Base-by-base conservation (phyloP, 345 rosid genomes). In the Acer yangbiense region DNA sequence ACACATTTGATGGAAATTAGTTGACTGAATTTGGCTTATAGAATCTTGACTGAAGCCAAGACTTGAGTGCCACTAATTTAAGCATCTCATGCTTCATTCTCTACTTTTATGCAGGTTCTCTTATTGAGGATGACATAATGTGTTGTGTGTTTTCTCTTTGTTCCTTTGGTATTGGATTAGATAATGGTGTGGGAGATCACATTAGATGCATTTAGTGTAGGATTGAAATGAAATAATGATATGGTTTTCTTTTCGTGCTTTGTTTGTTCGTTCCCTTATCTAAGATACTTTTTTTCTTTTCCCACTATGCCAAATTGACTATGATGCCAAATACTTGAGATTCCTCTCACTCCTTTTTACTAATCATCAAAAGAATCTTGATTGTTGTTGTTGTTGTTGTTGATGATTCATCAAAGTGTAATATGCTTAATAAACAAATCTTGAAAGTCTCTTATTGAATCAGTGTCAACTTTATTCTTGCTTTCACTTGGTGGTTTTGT, bases 81-180 rank as follows among this genome's bases (percentile, higher is more conserved):
- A 82, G 89, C 85, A 88, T 85, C 88, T 69, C 68, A 84, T 86
- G 79, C 87, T 77, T 74, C 77, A 74, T 73, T 81, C 74, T 78
- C 43, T 25, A 82, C 70, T 48, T 76, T 63, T 64, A 35, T 65
- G 43, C 66, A 70, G 77, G 65, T 27, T 68, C 78, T 66, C 65
- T 68, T 41, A 73, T 43, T 74, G 81, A 86, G 69, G 16, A 43
- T 70, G 80, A 75, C 43, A 52, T 20, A n/a, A 27, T 70, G 65
- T 32, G 21, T 74, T 73, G 4, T 32, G 39, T 35, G 46, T 43
- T 43, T 71, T 17, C 72, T 18, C 66, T 64, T 71, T 77, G 67
- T 76, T 66, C 35, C 4, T 60, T 35, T 58, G n/a, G 29, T 54
- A 52, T 39, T 35, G 39, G 39, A 4, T 35, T 35, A 35, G 35